Conservation (phyloP, 768 basidiomycete genomes). For the Tulasnella sp. region DNA sequence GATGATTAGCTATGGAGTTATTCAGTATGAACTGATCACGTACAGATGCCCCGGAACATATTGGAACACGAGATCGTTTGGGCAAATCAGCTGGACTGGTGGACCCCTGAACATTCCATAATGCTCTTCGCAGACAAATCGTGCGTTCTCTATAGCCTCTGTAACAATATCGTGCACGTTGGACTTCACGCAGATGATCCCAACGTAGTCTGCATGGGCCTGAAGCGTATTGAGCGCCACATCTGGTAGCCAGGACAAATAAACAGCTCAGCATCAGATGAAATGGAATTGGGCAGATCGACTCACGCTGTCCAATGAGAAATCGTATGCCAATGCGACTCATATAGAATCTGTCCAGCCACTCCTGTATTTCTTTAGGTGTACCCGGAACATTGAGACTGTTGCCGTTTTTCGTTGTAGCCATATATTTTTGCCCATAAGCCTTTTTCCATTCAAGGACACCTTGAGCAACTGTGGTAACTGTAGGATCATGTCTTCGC, state of each 20-base stretch:
- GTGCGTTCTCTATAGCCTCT: constrained; percentile 96
- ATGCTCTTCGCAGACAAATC: constrained; percentile 78
- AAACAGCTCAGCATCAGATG: background rate
- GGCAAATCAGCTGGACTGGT: constrained; percentile 92
- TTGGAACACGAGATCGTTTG: constrained; percentile 68
- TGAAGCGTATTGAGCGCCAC: constrained; percentile 89
- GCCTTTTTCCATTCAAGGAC: constrained; percentile 85
- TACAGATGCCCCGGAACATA: constrained; percentile 90
- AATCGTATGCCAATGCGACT: constrained; percentile 92
- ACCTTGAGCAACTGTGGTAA: constrained; percentile 92
- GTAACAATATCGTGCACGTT: constrained; percentile 96
- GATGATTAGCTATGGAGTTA: background rate
- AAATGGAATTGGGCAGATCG: background rate
- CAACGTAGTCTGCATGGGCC: constrained; percentile 83
- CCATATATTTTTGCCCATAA: background rate
- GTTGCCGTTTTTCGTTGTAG: constrained; percentile 47
- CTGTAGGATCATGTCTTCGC: constrained; percentile 89
- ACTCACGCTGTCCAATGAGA: constrained; percentile 86
- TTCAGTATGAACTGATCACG: constrained; percentile 16
- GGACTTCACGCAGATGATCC: constrained; percentile 91
- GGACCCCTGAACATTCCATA: constrained; percentile 89
- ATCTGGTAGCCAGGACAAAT: constrained; percentile 35
- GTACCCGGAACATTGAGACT: constrained; percentile 51
- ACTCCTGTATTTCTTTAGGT: constrained; percentile 65
- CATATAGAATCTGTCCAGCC: constrained; percentile 96